Conservation (phyloP, 371 early-diverging fungal species). For the Blastocladiella emersonii region DNA sequence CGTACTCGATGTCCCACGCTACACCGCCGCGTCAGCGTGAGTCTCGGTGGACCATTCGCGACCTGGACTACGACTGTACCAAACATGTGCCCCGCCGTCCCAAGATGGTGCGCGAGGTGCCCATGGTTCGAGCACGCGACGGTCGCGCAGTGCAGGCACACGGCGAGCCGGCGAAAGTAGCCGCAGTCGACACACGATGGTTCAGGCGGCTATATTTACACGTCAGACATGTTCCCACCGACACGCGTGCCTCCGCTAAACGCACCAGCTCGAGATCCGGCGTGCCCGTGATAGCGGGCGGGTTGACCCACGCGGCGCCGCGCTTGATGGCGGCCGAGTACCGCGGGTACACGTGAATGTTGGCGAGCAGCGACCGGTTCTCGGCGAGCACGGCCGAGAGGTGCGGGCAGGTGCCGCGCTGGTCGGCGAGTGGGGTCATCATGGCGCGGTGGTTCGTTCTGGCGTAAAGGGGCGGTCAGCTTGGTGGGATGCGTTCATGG, state of each 20-base stretch:
- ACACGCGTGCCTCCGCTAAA: too few species aligned
- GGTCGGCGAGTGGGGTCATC: neutral
- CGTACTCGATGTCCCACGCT: constrained; percentile 53
- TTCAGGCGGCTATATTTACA: neutral
- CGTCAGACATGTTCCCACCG: too few species aligned
- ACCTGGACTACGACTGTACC: constrained; percentile 25
- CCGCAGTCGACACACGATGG: neutral
- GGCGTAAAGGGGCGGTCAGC: too few species aligned
- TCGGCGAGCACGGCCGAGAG: neutral
- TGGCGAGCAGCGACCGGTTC: neutral
- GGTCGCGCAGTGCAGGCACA: constrained; percentile 19
- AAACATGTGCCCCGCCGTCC: constrained; percentile 39
- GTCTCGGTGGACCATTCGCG: neutral
- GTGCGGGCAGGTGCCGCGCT: neutral
- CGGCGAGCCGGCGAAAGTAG: neutral
- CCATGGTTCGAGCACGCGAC: constrained; percentile 49
- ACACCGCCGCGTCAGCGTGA: neutral
- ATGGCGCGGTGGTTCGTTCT: too few species aligned
- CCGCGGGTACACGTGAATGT: neutral
- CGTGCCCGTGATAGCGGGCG: too few species aligned
- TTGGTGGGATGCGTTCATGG: too few species aligned
- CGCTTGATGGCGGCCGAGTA: neutral
- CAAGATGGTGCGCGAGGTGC: constrained; percentile 48
- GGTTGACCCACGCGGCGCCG: neutral
- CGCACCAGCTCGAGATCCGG: too few species aligned